phyloP scores from a whole-genome alignment of 768 basidiomycete species.

The Russula dissimulans region DNA sequence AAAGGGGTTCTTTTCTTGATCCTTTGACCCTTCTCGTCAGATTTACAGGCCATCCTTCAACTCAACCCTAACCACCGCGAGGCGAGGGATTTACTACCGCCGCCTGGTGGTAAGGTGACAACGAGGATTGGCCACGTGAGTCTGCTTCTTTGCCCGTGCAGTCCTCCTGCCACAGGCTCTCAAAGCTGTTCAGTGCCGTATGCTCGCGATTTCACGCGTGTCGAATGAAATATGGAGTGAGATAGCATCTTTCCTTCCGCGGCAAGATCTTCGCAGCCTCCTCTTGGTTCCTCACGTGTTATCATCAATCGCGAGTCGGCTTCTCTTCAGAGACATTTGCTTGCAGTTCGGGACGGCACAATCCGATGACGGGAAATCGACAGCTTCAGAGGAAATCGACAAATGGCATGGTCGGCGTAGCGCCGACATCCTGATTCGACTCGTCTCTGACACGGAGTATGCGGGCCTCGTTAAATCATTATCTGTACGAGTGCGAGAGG shows the following conservation, averaged over 20 bases:
- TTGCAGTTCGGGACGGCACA: slow-evolving; percentile 45
- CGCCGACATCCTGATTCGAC: slow-evolving; percentile 60
- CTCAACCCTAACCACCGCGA: slow-evolving; percentile 62
- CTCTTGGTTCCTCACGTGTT: slow-evolving; percentile 56
- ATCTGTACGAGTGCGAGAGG: slow-evolving; percentile 45
- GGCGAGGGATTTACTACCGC: slow-evolving; percentile 50
- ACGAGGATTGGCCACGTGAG: slow-evolving; percentile 20
- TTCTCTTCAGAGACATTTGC: slow-evolving; percentile 55
- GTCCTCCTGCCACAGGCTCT: background rate
- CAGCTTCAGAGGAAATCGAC: slow-evolving; percentile 32
- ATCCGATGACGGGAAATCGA: slow-evolving; percentile 20
- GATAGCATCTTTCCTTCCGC: slow-evolving; percentile 52
- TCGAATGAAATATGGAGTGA: slow-evolving; percentile 67
- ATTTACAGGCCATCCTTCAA: slow-evolving; percentile 54
- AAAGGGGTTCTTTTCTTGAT: background rate
- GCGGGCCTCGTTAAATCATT: slow-evolving; percentile 49
- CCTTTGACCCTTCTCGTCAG: slow-evolving; percentile 27
- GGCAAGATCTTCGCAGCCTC: slow-evolving; percentile 54
- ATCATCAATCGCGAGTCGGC: slow-evolving; percentile 58
- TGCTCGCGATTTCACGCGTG: slow-evolving; percentile 42
- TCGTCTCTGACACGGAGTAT: slow-evolving; percentile 52
- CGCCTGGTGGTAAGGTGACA: slow-evolving; percentile 20
- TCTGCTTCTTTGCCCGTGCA: slow-evolving; percentile 45
- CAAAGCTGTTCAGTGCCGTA: slow-evolving; percentile 23
- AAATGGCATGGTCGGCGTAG: slow-evolving; percentile 51